Base-by-base conservation (phyloP, 805 yeast species). In the Wickerhamiella sergipiensis region DNA sequence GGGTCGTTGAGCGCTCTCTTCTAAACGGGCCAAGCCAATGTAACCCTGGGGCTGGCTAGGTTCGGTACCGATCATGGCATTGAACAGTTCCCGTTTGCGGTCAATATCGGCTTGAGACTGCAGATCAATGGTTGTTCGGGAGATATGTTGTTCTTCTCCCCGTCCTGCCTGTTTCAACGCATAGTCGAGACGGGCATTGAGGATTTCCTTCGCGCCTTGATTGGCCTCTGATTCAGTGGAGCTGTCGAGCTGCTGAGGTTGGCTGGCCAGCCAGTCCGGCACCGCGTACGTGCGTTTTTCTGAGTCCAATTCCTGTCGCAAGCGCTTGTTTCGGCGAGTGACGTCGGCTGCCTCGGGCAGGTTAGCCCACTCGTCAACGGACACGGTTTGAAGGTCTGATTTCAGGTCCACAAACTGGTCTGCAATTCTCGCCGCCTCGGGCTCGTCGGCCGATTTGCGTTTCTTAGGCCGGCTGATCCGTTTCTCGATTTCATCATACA, bases 271-370 rank as follows among this genome's bases (percentile, higher is more conserved):
- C 1, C 78, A 62, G 63, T 90, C 97, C 0, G 95, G 92, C 2
- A 84, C 85, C 9, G 95, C 87, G 62, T 87, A 90, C 43, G 76
- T 78, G 53, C 95, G 69, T 55, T 81, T 80, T 52, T 77, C 77
- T 57, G 71, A 73, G 59, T 81, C 83, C 46, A 77, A 75, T 50
- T 79, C 72, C 44, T 79, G 64, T 50, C 95, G 69, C 47, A 75
- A 69, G 51, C 97, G 68, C 57, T 88, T 86, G 65, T 87, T 87
- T 52, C 78, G 71, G 59, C 80, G 75, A 0, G 98, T 92, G 59
- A 85, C 70, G 64, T 90, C 97, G 1, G 87, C 84, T 1, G 86
- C 92, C 55, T 87, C 95, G 0, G 97, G 97, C 3, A 90, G 61
- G 53, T 71, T 74, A 4, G 75, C 72, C 98, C 98, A 90, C 59